Evolutionary conservation across 2,329 filamentous ascomycete species (phyloP).

Genomic region (Beauveria bassiana): DNA sequence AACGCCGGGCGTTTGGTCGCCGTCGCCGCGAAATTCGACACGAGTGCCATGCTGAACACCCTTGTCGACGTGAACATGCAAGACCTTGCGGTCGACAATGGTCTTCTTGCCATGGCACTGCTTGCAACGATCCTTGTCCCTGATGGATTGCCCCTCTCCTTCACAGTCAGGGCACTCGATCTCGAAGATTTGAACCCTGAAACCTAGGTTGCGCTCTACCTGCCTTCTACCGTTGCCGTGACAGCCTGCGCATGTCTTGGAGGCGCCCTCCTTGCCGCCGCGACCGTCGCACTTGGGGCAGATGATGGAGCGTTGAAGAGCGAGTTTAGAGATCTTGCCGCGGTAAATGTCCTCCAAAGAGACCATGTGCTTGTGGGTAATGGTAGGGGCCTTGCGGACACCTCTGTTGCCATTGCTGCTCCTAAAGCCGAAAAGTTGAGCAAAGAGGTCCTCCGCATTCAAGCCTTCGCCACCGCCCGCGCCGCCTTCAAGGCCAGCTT

Average conservation of each 20-base stretch:
- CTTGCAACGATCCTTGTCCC: conserved; percentile 97
- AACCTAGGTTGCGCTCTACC: conserved; percentile 99
- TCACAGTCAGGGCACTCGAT: conserved; percentile 98
- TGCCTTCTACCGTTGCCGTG: conserved; percentile 98
- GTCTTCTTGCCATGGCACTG: conserved; percentile 96
- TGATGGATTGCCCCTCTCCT: conserved; percentile 93
- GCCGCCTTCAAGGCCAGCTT: conserved; percentile 90
- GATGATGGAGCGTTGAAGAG: conserved; percentile 94
- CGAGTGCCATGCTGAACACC: conserved; percentile 91
- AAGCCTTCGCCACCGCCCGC: conserved; percentile 71
- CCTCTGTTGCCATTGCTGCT: conserved; percentile 56
- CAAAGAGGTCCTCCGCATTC: conserved; percentile 93
- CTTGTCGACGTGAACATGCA: conserved; percentile 94
- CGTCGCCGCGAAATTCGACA: conserved; percentile 94
- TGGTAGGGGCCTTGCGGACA: conserved; percentile 82
- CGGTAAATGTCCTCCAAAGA: conserved; percentile 96
- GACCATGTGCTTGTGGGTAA: conserved; percentile 97
- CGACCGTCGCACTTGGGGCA: conserved; percentile 90
- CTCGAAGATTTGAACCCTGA: conserved; percentile 99
- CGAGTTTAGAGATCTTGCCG: conserved; percentile 95
- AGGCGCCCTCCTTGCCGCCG: conserved; percentile 95
- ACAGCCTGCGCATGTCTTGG: conserved; percentile 84
- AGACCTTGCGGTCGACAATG: conserved; percentile 90
- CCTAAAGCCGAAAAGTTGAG: conserved; percentile 69
- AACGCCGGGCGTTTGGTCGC: conserved; percentile 89